Evolutionary conservation across 441 rosid genomes (phyloP).

Genomic region (Breynia disticha): DNA sequence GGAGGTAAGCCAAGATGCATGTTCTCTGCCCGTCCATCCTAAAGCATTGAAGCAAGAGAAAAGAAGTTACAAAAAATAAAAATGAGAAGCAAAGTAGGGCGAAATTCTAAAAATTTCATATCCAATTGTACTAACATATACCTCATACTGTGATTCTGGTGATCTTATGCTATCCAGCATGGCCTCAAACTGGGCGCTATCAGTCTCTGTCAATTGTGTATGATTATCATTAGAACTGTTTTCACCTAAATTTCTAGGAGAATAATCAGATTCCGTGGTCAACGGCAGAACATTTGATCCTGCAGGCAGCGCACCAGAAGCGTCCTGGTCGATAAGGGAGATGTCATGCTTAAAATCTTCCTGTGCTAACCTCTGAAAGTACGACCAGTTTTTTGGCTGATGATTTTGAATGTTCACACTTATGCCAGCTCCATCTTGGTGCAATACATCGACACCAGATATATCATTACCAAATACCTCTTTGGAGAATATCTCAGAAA

Average conservation of each 20-base stretch:
- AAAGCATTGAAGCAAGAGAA: slow-evolving; percentile 21
- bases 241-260: slow-evolving; percentile 30
- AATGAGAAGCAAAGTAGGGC: too few relatives aligned
- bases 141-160: slow-evolving; percentile 52
- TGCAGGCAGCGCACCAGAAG: slow-evolving; percentile 32
- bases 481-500: slow-evolving; percentile 63
- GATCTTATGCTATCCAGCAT: slow-evolving; percentile 45
- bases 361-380: slow-evolving; percentile 69
- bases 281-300: slow-evolving; percentile 26
- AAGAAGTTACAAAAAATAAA: slow-evolving; percentile 9
- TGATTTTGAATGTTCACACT: slow-evolving; percentile 66
- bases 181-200: slow-evolving; percentile 54
- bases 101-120: slow-evolving; percentile 17
- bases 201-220: slow-evolving; percentile 36
- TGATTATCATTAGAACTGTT: slow-evolving; percentile 25
- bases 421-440: slow-evolving; percentile 60
- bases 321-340: slow-evolving; percentile 71
- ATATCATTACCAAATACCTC: slow-evolving; percentile 43
- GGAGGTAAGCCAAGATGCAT: slow-evolving; percentile 44
- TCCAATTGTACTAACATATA: slow-evolving; percentile 22
- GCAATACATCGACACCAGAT: slow-evolving; percentile 30
- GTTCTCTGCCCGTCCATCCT: slow-evolving; percentile 49
- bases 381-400: slow-evolving; percentile 82
- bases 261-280: slow-evolving; percentile 24
- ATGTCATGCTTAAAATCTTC: slow-evolving; percentile 44